Percentiles rank a stretch among this genome's conserved stretches.
Evolutionary conservation across 139 green algal genomes (phyloP).

Genomic region (Chlamydomonas sp.): DNA sequence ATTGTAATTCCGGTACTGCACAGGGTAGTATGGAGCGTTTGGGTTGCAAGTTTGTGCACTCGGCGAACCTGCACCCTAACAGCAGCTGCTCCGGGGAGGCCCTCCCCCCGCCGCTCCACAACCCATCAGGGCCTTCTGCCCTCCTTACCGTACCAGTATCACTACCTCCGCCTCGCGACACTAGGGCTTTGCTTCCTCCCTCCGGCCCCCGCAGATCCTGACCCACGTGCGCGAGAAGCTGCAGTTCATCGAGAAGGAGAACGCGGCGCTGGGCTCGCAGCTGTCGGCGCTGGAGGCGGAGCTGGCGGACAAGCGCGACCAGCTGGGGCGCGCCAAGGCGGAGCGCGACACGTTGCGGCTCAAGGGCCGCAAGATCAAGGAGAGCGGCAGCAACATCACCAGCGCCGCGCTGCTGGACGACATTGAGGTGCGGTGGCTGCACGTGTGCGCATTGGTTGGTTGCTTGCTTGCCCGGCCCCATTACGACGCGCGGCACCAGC

Average conservation of each 20-base stretch:
- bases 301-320: constrained; percentile 49
- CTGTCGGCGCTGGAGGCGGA: constrained; percentile 49
- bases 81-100: not conserved
- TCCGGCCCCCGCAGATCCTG: constrained; percentile 63
- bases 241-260: constrained; percentile 82
- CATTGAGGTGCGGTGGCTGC: constrained; percentile 56
- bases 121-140: not conserved
- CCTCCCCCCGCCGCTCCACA: not conserved
- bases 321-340: constrained; percentile 39
- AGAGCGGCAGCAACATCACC: constrained; percentile 62
- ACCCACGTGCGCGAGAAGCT: constrained; percentile 92
- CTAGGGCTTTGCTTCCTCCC: not conserved
- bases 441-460: not conserved
- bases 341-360: constrained; percentile 56
- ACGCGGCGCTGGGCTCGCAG: constrained; percentile 46
- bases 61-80: too few relatives aligned
- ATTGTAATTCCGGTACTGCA: too few relatives aligned
- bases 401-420: constrained; percentile 65
- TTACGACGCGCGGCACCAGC: not conserved
- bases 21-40: not conserved
- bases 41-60: too few relatives aligned
- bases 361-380: constrained; percentile 61
- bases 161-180: not conserved
- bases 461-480: not conserved
- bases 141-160: not conserved